Percentiles rank a stretch among this genome's conserved stretches.
phyloP scores from a whole-genome alignment of 1,284 basidiomycete species.

The Ganoderma multipileum region DNA sequence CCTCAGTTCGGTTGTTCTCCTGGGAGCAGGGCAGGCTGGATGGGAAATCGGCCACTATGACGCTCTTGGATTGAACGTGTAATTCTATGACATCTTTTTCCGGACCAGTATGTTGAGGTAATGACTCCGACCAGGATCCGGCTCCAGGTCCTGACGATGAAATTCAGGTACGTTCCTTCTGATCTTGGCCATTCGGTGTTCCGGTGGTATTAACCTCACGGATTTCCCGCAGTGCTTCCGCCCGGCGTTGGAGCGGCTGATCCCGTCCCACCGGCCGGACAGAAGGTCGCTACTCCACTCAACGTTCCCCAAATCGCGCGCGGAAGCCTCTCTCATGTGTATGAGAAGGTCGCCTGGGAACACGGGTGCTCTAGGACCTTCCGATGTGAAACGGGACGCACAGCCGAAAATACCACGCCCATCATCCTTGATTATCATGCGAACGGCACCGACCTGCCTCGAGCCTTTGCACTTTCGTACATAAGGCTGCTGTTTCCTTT shows the following conservation, averaged over 20 bases:
- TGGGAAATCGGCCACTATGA: background rate
- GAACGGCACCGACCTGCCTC: background rate
- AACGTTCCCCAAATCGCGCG: background rate
- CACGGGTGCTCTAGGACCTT: background rate
- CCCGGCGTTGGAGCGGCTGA: background rate
- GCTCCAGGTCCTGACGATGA: background rate
- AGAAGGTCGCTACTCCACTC: background rate
- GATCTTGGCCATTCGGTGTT: background rate
- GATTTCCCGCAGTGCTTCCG: background rate
- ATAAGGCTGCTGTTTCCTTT: background rate
- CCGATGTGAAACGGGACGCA: constrained; percentile 1
- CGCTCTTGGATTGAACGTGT: background rate
- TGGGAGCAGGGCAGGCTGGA: background rate
- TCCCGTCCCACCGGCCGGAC: background rate
- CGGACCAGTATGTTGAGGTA: background rate
- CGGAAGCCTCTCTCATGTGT: background rate
- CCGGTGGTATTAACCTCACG: background rate
- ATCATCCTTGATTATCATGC: constrained; percentile 1
- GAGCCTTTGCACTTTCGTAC: background rate
- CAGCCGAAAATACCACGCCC: background rate
- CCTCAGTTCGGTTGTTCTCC: background rate
- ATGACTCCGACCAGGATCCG: background rate
- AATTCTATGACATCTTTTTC: background rate
- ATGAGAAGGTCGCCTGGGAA: constrained; percentile 1
- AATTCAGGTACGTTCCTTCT: background rate